phyloP scores from a whole-genome alignment of 2,329 filamentous ascomycete species.

The Ceratocystis papillata region DNA sequence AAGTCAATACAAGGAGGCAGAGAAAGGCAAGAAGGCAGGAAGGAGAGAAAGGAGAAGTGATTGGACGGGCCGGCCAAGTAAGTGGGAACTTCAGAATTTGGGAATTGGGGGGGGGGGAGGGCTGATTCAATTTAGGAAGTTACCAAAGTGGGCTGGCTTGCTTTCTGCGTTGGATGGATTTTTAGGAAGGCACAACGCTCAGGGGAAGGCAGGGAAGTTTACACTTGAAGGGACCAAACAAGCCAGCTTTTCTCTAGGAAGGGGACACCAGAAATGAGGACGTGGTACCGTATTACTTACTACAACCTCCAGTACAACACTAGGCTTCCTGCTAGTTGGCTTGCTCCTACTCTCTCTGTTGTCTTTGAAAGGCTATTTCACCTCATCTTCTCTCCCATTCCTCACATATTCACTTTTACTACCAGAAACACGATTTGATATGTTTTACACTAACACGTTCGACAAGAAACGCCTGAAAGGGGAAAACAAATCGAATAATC shows the following conservation, averaged over 20 bases:
- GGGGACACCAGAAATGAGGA: constrained; percentile 9
- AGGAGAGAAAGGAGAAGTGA: constrained; percentile 12
- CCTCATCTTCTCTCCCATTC: background rate
- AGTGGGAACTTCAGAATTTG: constrained; percentile 14
- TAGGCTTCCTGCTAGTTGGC: too few species aligned
- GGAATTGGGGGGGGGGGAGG: background rate
- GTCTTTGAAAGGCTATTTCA: background rate
- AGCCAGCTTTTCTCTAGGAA: background rate
- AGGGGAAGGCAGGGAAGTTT: constrained; percentile 13
- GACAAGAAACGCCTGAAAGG: background rate
- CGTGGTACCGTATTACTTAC: background rate
- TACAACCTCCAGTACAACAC: background rate
- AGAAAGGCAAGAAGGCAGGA: constrained; percentile 17
- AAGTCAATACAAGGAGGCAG: constrained; percentile 6
- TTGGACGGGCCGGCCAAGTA: constrained; percentile 13
- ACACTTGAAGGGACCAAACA: constrained; percentile 3
- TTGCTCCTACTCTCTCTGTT: background rate
- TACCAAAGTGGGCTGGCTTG: constrained; percentile 12
- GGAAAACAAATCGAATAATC: too few species aligned
- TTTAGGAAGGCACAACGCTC: constrained; percentile 11
- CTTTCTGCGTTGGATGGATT: constrained; percentile 8
- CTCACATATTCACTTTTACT: background rate
- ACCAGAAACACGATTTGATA: too few species aligned
- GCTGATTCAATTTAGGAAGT: constrained; percentile 12
- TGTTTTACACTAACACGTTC: too few species aligned